Percentiles rank a stretch among this genome's conserved stretches.
Evolutionary conservation across 2,329 filamentous ascomycete species (phyloP).

Genomic region (Lachnellula cervina): DNA sequence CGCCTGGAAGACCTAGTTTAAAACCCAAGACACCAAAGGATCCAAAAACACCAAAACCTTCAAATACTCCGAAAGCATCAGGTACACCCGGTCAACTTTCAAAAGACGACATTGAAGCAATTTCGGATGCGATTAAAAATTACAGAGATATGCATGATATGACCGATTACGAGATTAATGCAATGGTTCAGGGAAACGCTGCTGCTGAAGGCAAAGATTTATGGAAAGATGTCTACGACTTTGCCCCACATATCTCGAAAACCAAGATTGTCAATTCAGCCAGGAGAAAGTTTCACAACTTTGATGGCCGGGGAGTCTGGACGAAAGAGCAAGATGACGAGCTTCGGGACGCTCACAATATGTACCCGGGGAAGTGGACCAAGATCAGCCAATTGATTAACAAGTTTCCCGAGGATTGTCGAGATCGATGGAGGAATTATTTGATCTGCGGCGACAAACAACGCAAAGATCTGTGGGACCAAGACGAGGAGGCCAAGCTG

Average conservation of each 20-base stretch:
- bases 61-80: constrained; percentile 1
- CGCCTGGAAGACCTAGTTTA: neutral
- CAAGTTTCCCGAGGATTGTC: constrained; percentile 59
- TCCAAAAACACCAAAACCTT: neutral
- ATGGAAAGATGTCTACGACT: constrained; percentile 45
- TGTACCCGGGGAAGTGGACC: constrained; percentile 49
- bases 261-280: constrained; percentile 52
- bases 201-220: constrained; percentile 40
- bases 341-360: constrained; percentile 45
- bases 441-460: constrained; percentile 51
- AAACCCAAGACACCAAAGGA: neutral
- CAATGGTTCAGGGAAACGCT: constrained; percentile 35
- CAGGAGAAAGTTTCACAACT: constrained; percentile 63
- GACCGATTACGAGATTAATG: constrained; percentile 44
- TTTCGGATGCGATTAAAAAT: constrained; percentile 32
- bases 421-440: constrained; percentile 67
- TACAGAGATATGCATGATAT: constrained; percentile 42
- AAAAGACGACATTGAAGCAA: constrained; percentile 6
- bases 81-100: neutral
- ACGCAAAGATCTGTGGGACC: constrained; percentile 53
- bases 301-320: constrained; percentile 55
- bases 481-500: constrained; percentile 48
- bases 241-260: constrained; percentile 46
- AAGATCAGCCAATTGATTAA: constrained; percentile 57
- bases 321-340: constrained; percentile 53